phyloP scores from a whole-genome alignment of 352 stramenopile species.

The Ochromonadaceae sp. region DNA sequence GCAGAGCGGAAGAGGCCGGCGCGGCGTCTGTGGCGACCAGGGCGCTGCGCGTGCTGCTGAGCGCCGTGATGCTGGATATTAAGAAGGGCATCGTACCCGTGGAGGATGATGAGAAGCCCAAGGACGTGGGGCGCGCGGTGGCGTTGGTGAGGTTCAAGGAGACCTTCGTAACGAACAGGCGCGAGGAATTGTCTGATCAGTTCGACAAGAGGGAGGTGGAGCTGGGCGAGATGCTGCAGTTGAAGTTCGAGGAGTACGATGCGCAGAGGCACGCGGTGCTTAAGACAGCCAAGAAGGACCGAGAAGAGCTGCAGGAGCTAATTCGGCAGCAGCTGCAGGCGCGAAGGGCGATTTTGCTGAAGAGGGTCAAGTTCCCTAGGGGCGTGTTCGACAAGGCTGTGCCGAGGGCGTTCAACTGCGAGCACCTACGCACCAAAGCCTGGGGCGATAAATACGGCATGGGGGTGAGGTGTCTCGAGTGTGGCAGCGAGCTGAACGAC shows the following conservation, averaged over 20 bases:
- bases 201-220: background rate
- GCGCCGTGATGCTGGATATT: background rate
- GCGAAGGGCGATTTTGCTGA: background rate
- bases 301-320: background rate
- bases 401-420: background rate
- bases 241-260: background rate
- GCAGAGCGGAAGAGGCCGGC: background rate
- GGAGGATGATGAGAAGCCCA: background rate
- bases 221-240: background rate
- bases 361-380: background rate
- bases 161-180: background rate
- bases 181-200: background rate
- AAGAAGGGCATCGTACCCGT: constrained; percentile 1
- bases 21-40: background rate
- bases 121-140: background rate
- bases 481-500: background rate
- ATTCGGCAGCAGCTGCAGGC: background rate
- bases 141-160: background rate
- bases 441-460: constrained; percentile 4
- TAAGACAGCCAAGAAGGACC: too few relatives aligned
- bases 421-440: constrained; percentile 9
- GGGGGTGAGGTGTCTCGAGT: constrained; percentile 1
- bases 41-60: background rate
- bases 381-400: background rate
- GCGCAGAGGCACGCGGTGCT: too few relatives aligned